Conservation (phyloP, 1,139 yeast species). For the Chernovozyma aurita region DNA sequence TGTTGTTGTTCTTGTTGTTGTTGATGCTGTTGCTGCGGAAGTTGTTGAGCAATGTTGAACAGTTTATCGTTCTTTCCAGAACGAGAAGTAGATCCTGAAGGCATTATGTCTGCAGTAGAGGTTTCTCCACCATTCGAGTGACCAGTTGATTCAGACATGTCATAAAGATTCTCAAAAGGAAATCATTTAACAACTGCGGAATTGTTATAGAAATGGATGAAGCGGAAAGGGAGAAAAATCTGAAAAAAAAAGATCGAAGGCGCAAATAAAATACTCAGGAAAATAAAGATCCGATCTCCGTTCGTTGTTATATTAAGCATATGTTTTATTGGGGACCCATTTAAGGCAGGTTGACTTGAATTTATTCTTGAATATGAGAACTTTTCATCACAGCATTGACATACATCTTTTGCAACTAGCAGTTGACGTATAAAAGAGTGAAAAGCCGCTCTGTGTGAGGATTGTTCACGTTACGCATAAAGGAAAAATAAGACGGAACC, state of each 20-base stretch:
- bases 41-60: not conserved
- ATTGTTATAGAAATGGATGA: not conserved
- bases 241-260: too few relatives aligned
- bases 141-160: not conserved
- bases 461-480: not conserved
- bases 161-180: not conserved
- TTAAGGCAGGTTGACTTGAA: too few relatives aligned
- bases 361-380: too few relatives aligned
- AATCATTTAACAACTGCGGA: not conserved
- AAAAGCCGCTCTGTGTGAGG: not conserved
- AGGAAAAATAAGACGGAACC: too few relatives aligned
- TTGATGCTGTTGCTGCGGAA: slow-evolving; percentile 5
- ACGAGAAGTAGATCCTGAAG: not conserved
- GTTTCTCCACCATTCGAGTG: not conserved
- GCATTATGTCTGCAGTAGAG: not conserved
- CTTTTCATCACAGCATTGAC: too few relatives aligned
- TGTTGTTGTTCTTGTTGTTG: slow-evolving; percentile 6
- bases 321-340: too few relatives aligned
- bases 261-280: too few relatives aligned
- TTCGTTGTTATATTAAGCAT: too few relatives aligned
- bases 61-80: not conserved
- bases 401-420: not conserved
- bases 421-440: not conserved
- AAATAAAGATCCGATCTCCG: too few relatives aligned
- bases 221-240: not conserved